Evolutionary conservation across 352 stramenopile species (phyloP).

Genomic region (Thraustotheca clavata): DNA sequence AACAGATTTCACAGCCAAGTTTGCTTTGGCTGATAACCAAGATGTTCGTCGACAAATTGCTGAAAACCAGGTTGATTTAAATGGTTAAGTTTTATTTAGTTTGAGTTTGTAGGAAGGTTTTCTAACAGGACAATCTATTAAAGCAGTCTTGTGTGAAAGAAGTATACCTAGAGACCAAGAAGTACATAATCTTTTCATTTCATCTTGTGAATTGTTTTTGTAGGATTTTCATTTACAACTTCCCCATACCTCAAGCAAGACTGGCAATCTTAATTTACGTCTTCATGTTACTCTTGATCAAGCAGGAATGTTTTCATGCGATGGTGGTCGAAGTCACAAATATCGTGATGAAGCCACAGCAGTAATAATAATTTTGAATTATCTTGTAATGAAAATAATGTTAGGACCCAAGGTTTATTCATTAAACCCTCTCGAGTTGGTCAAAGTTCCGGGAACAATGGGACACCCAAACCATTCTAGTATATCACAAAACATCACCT

Average conservation of each 20-base stretch:
- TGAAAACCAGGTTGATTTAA: slow-evolving; percentile 35
- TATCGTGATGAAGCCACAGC: slow-evolving; percentile 41
- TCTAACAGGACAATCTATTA: slow-evolving; percentile 4
- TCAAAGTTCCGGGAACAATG: slow-evolving; percentile 14
- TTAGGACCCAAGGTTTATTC: slow-evolving; percentile 5
- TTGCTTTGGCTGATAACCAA: slow-evolving; percentile 48
- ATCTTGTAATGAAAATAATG: not conserved
- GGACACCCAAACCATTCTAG: too few species aligned
- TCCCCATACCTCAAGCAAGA: slow-evolving; percentile 57
- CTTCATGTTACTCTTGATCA: slow-evolving; percentile 55
- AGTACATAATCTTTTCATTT: not conserved
- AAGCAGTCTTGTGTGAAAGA: slow-evolving; percentile 12
- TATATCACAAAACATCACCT: too few species aligned
- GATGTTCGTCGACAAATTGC: slow-evolving; percentile 45
- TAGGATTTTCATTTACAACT: slow-evolving; percentile 36
- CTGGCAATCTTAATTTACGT: slow-evolving; percentile 42
- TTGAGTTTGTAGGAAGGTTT: slow-evolving; percentile 33
- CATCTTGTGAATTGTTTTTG: not conserved
- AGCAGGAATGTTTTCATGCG: slow-evolving; percentile 40
- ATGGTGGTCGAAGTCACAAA: slow-evolving; percentile 45
- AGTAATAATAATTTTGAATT: not conserved
- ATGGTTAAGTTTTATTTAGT: not conserved
- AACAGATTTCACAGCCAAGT: slow-evolving; percentile 60
- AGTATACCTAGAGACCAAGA: not conserved
- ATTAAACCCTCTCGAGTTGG: slow-evolving; percentile 14